These are phyloP conservation scores for Populus hybrid DNA, from an alignment of 441 rosid genomes.

Conservation along the genomic window DNA sequence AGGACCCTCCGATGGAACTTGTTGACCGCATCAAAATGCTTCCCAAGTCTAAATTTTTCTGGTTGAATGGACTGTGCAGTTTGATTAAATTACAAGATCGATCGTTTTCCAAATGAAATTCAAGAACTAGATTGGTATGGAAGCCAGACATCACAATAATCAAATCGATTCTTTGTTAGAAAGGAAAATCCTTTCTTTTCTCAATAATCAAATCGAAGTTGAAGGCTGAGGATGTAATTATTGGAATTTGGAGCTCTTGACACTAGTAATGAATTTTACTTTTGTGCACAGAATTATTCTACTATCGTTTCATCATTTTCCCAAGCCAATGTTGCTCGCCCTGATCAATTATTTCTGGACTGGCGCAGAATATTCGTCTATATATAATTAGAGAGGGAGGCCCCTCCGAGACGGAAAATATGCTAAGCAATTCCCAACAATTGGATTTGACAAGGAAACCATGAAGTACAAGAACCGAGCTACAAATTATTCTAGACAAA, in stretches of 20 bases:
- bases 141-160: background rate
- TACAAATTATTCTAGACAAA: background rate
- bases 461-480: background rate
- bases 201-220: background rate
- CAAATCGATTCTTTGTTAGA: too few relatives aligned
- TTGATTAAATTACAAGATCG: background rate
- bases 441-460: background rate
- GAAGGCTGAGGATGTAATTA: background rate
- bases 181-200: too few relatives aligned
- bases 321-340: background rate
- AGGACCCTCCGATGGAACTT: background rate
- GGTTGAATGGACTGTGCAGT: background rate
- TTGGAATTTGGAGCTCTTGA: background rate
- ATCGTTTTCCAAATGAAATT: background rate
- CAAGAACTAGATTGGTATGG: background rate
- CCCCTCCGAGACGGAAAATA: background rate
- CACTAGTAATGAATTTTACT: background rate
- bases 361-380: background rate
- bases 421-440: background rate
- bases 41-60: background rate
- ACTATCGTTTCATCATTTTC: background rate
- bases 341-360: background rate
- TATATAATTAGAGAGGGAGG: background rate
- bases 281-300: background rate
- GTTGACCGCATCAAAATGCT: background rate